A percentile compares a stretch with the other conserved stretches of the same genome.
Evolutionary conservation across 257 asterid genomes (phyloP).

Genomic region (Solanum sejunctum): DNA sequence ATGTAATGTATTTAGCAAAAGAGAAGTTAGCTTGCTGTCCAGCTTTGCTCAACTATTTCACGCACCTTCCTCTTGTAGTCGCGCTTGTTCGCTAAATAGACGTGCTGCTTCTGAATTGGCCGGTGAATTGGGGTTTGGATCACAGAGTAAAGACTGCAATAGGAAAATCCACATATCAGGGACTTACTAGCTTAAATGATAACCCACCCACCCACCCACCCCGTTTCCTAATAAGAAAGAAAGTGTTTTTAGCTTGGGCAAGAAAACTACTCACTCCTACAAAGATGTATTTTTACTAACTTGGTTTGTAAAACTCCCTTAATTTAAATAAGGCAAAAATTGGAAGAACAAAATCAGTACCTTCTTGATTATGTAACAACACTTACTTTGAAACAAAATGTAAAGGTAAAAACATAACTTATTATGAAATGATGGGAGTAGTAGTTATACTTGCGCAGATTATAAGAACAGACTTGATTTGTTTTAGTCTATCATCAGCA

Average conservation of each 20-base stretch:
- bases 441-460: not conserved
- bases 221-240: no score
- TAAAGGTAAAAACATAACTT: no score
- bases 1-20: not conserved
- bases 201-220: no score
- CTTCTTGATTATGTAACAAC: no score
- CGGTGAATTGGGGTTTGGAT: conserved; percentile 71
- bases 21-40: conserved; percentile 58
- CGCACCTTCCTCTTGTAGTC: conserved; percentile 80
- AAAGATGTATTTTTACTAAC: no score
- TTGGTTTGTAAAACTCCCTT: no score
- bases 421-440: not conserved
- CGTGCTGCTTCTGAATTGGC: conserved; percentile 86
- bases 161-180: not conserved
- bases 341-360: no score
- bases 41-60: conserved; percentile 78
- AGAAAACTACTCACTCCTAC: no score
- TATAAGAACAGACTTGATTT: not conserved
- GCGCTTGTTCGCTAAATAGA: conserved; percentile 63
- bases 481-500: not conserved
- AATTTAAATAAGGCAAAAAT: no score
- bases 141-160: conserved; percentile 63
- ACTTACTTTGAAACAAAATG: no score
- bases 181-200: not conserved
- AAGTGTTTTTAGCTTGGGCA: no score